These are phyloP conservation scores for Paxillus involutus DNA, from an alignment of 768 basidiomycete species.

Conservation along the genomic window DNA sequence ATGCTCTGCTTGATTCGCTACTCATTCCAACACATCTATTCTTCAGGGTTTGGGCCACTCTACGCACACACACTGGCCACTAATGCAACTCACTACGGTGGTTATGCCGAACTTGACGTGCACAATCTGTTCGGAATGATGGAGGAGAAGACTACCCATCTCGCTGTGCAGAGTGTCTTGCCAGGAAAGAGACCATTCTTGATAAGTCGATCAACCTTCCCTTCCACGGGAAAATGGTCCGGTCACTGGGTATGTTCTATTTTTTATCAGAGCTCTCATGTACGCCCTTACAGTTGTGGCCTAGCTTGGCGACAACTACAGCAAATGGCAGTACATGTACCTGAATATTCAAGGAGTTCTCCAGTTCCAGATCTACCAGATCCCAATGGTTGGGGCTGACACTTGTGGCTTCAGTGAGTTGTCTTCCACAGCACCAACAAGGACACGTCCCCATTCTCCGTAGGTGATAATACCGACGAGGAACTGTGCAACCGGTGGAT, in stretches of 20 bases:
- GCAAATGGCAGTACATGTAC: conserved; percentile 72
- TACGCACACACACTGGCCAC: conserved; percentile 59
- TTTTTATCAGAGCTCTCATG: background rate
- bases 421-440: background rate
- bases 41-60: conserved; percentile 50
- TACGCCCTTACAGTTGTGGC: no score
- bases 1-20: background rate
- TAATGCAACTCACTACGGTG: conserved; percentile 68
- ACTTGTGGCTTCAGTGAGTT: conserved; percentile 40
- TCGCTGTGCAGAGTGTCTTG: conserved; percentile 52
- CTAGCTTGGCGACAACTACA: conserved; percentile 76
- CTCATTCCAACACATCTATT: background rate
- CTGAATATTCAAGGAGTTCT: conserved; percentile 72
- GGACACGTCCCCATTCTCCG: background rate
- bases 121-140: conserved; percentile 74
- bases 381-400: conserved; percentile 83
- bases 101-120: conserved; percentile 61
- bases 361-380: conserved; percentile 83
- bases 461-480: conserved; percentile 65
- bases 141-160: conserved; percentile 66
- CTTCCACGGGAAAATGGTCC: conserved; percentile 66
- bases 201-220: conserved; percentile 69
- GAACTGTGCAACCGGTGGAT: conserved; percentile 86
- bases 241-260: conserved; percentile 59
- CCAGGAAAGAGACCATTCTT: conserved; percentile 68